phyloP scores from a whole-genome alignment of 495 filamentous ascomycete genomes.

The Entonaema liquescens region DNA sequence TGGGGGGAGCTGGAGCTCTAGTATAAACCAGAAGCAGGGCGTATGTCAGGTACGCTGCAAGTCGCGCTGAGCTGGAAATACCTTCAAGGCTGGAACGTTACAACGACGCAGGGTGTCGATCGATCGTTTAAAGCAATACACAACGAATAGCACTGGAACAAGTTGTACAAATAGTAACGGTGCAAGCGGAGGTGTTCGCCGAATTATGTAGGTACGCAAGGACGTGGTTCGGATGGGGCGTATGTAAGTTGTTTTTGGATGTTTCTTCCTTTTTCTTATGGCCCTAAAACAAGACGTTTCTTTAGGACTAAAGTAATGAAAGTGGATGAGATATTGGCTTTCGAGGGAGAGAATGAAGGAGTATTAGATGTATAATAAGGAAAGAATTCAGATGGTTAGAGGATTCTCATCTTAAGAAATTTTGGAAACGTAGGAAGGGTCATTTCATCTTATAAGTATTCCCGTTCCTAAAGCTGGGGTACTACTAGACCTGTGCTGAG shows the following conservation, averaged over 20 bases:
- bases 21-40: slow-evolving; percentile 35
- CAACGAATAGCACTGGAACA: slow-evolving; percentile 45
- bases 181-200: slow-evolving; percentile 43
- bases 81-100: slow-evolving; percentile 34
- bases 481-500: slow-evolving; percentile 40
- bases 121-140: slow-evolving; percentile 43
- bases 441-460: slow-evolving; percentile 45
- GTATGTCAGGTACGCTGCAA: slow-evolving; percentile 44
- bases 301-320: slow-evolving; percentile 18
- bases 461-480: slow-evolving; percentile 35
- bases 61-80: slow-evolving; percentile 34
- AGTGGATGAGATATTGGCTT: slow-evolving; percentile 21
- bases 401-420: slow-evolving; percentile 36
- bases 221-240: slow-evolving; percentile 37
- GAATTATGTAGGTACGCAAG: slow-evolving; percentile 37
- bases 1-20: slow-evolving; percentile 38
- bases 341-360: slow-evolving; percentile 15
- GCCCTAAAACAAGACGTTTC: slow-evolving; percentile 10
- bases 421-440: slow-evolving; percentile 41
- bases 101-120: slow-evolving; percentile 34
- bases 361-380: slow-evolving; percentile 36
- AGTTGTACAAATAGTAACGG: slow-evolving; percentile 46
- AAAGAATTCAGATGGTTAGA: slow-evolving; percentile 38
- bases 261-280: slow-evolving; percentile 28
- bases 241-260: slow-evolving; percentile 9